Evolutionary conservation across 495 filamentous ascomycete species (phyloP).

Genomic region (Aspergillus indologenus): DNA sequence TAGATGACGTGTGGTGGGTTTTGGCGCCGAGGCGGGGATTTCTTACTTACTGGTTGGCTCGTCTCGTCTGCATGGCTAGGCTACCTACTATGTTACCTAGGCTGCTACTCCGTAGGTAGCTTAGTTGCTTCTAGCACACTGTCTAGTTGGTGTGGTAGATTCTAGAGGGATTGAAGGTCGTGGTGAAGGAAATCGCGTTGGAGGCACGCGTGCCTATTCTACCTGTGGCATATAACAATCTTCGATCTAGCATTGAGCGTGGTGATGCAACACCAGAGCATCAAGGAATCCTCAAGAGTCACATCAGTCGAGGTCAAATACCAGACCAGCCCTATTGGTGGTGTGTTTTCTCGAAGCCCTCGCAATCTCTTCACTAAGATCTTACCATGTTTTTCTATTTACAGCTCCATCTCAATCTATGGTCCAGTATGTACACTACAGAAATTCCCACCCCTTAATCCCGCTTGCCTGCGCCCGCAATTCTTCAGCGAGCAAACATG

Average conservation of each 20-base stretch:
- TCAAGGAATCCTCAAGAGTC: too few species aligned
- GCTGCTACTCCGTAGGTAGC: too few species aligned
- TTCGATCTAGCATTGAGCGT: too few species aligned
- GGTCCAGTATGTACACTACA: too few species aligned
- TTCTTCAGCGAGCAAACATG: slow-evolving; percentile 16
- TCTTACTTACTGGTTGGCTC: neutral
- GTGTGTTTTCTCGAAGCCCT: neutral
- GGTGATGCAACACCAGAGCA: too few species aligned
- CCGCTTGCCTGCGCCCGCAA: neutral
- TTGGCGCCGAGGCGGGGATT: neutral
- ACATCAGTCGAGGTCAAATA: too few species aligned
- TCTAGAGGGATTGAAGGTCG: too few species aligned
- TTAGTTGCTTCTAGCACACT: too few species aligned
- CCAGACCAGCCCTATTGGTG: too few species aligned
- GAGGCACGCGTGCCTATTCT: neutral
- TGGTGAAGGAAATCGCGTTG: neutral
- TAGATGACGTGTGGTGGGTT: slow-evolving; percentile 11
- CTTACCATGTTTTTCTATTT: neutral
- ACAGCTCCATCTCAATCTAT: neutral
- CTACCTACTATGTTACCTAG: too few species aligned
- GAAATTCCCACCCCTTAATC: neutral
- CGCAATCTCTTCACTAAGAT: neutral
- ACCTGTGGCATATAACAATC: too few species aligned
- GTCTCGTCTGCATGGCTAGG: neutral
- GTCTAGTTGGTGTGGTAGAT: too few species aligned